Evolutionary conservation across 139 green algal species (phyloP).

Genomic region (Micromonas commoda): DNA sequence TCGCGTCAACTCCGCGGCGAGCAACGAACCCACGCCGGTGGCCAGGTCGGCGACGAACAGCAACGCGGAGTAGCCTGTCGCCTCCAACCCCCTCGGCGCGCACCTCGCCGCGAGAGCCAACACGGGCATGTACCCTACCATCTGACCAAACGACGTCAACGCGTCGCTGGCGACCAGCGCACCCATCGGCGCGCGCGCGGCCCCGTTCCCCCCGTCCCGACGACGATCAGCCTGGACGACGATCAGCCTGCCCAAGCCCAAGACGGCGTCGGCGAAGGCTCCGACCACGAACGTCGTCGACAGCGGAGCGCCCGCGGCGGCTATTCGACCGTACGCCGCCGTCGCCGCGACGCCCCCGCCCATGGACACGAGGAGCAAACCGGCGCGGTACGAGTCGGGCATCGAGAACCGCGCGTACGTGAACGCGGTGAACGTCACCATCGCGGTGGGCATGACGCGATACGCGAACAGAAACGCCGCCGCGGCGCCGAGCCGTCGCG

Average conservation of each 20-base stretch:
- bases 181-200: neutral
- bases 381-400: neutral
- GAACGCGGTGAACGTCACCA: neutral
- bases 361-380: neutral
- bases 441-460: neutral
- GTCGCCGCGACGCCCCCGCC: neutral
- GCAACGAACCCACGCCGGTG: neutral
- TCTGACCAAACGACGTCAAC: neutral
- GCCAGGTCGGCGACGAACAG: neutral
- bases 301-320: too few species aligned
- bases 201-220: neutral
- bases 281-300: neutral
- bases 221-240: neutral
- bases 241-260: neutral
- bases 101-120: neutral
- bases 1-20: neutral
- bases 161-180: neutral
- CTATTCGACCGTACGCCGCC: neutral
- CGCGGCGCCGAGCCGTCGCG: neutral
- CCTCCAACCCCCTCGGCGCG: neutral
- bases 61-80: neutral
- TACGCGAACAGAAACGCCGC: neutral
- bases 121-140: neutral
- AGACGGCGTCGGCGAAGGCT: neutral
- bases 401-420: neutral